These are phyloP conservation scores for Scheffersomyces stambukii DNA, from an alignment of 1,139 yeast species.

Conservation along the genomic window DNA sequence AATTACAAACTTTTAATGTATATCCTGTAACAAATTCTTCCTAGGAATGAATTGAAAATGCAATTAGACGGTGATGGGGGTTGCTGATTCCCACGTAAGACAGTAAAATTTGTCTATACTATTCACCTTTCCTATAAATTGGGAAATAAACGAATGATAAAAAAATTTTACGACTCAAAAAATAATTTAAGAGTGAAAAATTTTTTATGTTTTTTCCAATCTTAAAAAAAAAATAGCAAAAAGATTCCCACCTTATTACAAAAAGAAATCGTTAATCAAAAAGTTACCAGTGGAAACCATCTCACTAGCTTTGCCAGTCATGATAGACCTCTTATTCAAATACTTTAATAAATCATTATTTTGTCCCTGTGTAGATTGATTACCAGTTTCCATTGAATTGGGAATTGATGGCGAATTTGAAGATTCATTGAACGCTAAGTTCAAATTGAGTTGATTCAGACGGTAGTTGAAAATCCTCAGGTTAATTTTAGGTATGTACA, in stretches of 20 bases:
- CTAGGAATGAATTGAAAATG: too few species aligned
- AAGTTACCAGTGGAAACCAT: slow-evolving; percentile 51
- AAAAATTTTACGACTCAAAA: slow-evolving; percentile 1
- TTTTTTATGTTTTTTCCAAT: not conserved
- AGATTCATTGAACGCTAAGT: slow-evolving; percentile 26
- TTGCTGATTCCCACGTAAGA: too few species aligned
- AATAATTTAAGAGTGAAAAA: slow-evolving; percentile 1
- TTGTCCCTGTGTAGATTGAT: not conserved
- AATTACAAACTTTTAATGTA: too few species aligned
- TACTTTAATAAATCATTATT: slow-evolving; percentile 20
- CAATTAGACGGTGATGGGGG: too few species aligned
- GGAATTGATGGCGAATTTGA: slow-evolving; percentile 15
- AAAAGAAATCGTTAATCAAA: slow-evolving; percentile 45
- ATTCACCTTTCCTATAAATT: too few species aligned
- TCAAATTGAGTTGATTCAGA: slow-evolving; percentile 37
- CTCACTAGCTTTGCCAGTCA: slow-evolving; percentile 51
- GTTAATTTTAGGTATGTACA: slow-evolving; percentile 22
- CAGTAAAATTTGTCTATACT: too few species aligned
- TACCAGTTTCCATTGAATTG: not conserved
- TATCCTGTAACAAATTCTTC: too few species aligned
- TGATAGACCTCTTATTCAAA: slow-evolving; percentile 42
- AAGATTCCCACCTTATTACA: slow-evolving; percentile 16
- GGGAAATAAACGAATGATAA: slow-evolving; percentile 1
- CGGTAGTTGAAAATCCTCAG: slow-evolving; percentile 40
- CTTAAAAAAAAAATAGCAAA: slow-evolving; percentile 1